Base-by-base conservation (phyloP, 169 alveolate genomes). In the Plasmodium malariae region DNA sequence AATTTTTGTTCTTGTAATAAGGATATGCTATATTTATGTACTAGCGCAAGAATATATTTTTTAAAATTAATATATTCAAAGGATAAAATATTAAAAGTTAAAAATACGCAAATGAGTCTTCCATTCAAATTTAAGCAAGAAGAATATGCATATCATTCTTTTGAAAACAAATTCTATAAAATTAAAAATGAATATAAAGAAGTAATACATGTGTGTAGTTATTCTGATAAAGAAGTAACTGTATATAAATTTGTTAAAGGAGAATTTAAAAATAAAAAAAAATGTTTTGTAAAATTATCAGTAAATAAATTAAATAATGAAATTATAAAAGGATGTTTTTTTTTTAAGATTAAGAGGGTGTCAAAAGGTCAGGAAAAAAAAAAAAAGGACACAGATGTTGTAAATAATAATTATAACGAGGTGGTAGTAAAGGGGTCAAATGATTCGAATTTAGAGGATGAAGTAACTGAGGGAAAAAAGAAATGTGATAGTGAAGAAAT, bases 161-260 rank as follows among this genome's bases (percentile, higher is more conserved):
- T 69, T 21, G 40, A 63, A 69, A 86, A 86, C 26, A 17, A 37
- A 59, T 26, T n/a, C 2, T 26, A 28, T 62, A 59, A 86, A 36
- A 59, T 45, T 6, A 71, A 45, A 37, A 43, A 51, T 12, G 69
- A 69, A 5, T 86, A 86, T 48, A 70, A 70, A 21, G 87, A 86
- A 32, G 87, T 86, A 2, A 86, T 86, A 62, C 74, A 86, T 60
- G 92, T 69, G 0, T 86, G 92, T 57, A 37, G 87, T 69, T 86
- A 86, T 40, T 55, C 78, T 0, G 55, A 34, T 55, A 69, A 71
- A 34, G 74, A 70, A 24, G 74, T 63, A 28, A 65, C 57, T n/a
- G 40, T 86, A 21, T 57, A 68, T 49, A 86, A 86, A 86, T 57
- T 69, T 28, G 86, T 86, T n/a, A 86, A 86, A 51, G 87, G 87